phyloP scores from a whole-genome alignment of 768 basidiomycete species.

The Boletus tomentosulus region DNA sequence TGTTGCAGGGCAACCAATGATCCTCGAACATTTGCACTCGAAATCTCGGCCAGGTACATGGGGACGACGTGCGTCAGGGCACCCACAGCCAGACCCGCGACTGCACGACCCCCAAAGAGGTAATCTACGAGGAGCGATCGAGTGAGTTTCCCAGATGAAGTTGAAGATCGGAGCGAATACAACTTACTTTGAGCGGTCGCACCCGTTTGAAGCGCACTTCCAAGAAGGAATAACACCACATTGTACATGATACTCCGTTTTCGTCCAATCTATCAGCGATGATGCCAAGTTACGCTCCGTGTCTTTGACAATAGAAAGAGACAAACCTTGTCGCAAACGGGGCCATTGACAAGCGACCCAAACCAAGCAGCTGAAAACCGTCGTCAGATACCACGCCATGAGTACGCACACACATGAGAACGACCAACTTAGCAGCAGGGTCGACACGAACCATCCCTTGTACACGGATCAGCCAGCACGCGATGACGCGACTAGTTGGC shows the following conservation, averaged over 20 bases:
- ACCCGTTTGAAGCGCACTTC: slow-evolving; percentile 30
- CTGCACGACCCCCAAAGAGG: slow-evolving; percentile 29
- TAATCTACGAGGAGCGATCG: slow-evolving; percentile 11
- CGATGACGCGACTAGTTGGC: background rate
- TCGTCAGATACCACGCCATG: slow-evolving; percentile 5
- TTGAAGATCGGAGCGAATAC: background rate
- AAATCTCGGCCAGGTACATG: slow-evolving; percentile 38
- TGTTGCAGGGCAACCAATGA: slow-evolving; percentile 36
- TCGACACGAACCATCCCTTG: slow-evolving; percentile 33
- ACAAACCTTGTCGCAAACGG: slow-evolving; percentile 29
- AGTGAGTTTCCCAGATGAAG: background rate
- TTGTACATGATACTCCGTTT: slow-evolving; percentile 26
- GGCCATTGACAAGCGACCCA: slow-evolving; percentile 29
- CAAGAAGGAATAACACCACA: slow-evolving; percentile 28
- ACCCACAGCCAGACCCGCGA: slow-evolving; percentile 16
- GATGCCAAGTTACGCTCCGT: background rate
- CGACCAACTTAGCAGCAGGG: slow-evolving; percentile 24
- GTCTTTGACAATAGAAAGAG: background rate
- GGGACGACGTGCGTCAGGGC: slow-evolving; percentile 23
- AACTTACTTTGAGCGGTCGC: slow-evolving; percentile 22
- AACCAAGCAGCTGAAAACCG: slow-evolving; percentile 27
- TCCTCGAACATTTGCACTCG: slow-evolving; percentile 36
- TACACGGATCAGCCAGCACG: background rate
- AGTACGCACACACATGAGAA: background rate
- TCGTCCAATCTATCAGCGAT: slow-evolving; percentile 21